Base-by-base conservation (phyloP, 2,329 filamentous ascomycete species). In the Neonectria magnoliae region DNA sequence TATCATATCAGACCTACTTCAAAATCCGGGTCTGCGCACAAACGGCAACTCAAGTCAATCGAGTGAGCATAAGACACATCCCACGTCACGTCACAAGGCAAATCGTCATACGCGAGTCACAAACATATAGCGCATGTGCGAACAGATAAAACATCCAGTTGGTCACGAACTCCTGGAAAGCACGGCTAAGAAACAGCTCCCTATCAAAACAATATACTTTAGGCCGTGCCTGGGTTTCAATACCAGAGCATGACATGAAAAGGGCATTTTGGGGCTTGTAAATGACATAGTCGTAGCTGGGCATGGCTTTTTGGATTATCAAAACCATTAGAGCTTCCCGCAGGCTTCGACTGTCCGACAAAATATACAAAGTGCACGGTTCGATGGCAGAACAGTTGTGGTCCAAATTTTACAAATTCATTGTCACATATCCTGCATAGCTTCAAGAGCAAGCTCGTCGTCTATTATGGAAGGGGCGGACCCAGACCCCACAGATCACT, bases 401-500 rank as follows among this genome's bases (percentile, higher is more conserved):
- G 48, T 18, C 10, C 48, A 33, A 20, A 7, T 14, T 13, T 36
- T 13, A 22, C 36, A 25, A 36, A n/a, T 4, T 44, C 44, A 56
- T 52, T 8, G 38, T 63, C 58, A 31, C 64, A 62, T 61, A 33
- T 55, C 62, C 65, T 69, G 57, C 54, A 18, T 58, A 41, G 44
- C 47, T 70, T 70, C 65, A 73, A 71, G 71, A 72, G 68, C 68
- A 74, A 71, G 72, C 61, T 73, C 65, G 67, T 72, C 70, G 60
- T 74, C 66, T 74, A 74, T 74, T 87, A 84, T 76, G 71, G 57
- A 75, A 57, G 80, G 80, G 67, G 67, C 66, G 55, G 45, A 54
- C 65, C 65, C 66, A 61, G 62, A 52, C 70, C 72, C 64, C 71
- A 73, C 70, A 71, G 42, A 60, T 74, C 72, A 74, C 72, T 74